A percentile compares a stretch with the other conserved stretches of the same genome.
Conservation (phyloP, 768 basidiomycete species). For the Pholiota molesta region DNA sequence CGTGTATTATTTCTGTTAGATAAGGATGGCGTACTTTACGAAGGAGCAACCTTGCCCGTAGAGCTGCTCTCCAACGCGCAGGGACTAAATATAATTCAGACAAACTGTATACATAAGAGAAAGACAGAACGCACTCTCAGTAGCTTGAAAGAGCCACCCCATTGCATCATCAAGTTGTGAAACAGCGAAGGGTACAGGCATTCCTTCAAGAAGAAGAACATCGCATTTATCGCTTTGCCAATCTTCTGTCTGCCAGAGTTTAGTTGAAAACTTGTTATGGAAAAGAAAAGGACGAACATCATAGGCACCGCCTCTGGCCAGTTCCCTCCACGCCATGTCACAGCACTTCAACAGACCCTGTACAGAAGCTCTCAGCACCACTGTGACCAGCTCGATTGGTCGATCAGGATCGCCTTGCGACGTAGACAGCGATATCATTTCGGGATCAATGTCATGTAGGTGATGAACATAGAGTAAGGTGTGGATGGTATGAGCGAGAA, state of each 20-base stretch:
- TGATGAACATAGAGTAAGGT: constrained; percentile 77
- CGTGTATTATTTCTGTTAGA: neutral
- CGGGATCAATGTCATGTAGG: constrained; percentile 61
- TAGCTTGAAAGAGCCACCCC: constrained; percentile 55
- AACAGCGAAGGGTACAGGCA: constrained; percentile 56
- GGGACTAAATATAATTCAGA: constrained; percentile 36
- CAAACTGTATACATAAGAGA: constrained; percentile 3
- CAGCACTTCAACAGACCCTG: constrained; percentile 79
- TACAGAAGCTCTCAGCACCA: constrained; percentile 69
- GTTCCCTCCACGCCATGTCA: constrained; percentile 80
- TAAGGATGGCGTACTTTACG: constrained; percentile 49
- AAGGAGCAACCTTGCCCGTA: constrained; percentile 54
- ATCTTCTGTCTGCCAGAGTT: constrained; percentile 68
- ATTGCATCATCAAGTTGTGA: constrained; percentile 61
- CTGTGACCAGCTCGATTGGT: constrained; percentile 63
- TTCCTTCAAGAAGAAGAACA: constrained; percentile 68
- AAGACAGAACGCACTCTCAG: constrained; percentile 37
- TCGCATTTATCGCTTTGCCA: constrained; percentile 92
- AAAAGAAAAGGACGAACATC: constrained; percentile 60
- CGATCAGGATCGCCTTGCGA: constrained; percentile 42
- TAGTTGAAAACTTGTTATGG: constrained; percentile 11
- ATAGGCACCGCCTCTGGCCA: constrained; percentile 71
- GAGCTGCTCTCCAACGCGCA: constrained; percentile 50
- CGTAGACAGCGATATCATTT: constrained; percentile 25
- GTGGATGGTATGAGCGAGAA: constrained; percentile 85